Evolutionary conservation across 768 basidiomycete genomes (phyloP).

Genomic region (Astraeus odoratus): DNA sequence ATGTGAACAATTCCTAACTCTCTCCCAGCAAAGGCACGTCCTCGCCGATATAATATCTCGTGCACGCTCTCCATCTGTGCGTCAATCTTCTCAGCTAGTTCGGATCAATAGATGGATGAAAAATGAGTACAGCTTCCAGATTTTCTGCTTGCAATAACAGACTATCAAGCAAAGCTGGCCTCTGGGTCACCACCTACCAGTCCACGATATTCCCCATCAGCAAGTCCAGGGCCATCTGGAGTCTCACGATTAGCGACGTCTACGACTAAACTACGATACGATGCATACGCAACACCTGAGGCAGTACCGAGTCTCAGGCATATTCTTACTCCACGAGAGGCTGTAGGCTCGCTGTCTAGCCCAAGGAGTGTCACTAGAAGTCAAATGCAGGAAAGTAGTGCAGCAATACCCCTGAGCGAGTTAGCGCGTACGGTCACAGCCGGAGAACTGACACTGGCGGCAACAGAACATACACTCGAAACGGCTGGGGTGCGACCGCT

Average conservation of each 20-base stretch:
- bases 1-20: conserved; percentile 58
- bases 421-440: conserved; percentile 24
- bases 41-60: conserved; percentile 42
- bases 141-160: conserved; percentile 48
- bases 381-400: conserved; percentile 21
- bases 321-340: conserved; percentile 23
- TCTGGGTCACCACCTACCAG: conserved; percentile 5
- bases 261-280: conserved; percentile 55
- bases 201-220: conserved; percentile 3
- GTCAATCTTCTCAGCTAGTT: conserved; percentile 13
- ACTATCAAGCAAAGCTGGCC: conserved; percentile 16
- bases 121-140: conserved; percentile 66
- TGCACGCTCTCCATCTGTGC: conserved; percentile 53
- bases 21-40: conserved; percentile 37
- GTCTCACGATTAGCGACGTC: conserved; percentile 22
- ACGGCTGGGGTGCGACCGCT: conserved; percentile 7
- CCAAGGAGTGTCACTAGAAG: conserved; percentile 26
- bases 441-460: conserved; percentile 25
- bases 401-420: conserved; percentile 17
- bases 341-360: conserved; percentile 32
- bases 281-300: conserved; percentile 61
- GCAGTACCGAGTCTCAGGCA: conserved; percentile 39
- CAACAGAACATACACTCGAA: conserved; percentile 12
- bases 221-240: conserved; percentile 13
- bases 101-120: conserved; percentile 3